These are phyloP conservation scores for Bipolaris zeicola DNA, from an alignment of 2,329 filamentous ascomycete species.

Conservation along the genomic window DNA sequence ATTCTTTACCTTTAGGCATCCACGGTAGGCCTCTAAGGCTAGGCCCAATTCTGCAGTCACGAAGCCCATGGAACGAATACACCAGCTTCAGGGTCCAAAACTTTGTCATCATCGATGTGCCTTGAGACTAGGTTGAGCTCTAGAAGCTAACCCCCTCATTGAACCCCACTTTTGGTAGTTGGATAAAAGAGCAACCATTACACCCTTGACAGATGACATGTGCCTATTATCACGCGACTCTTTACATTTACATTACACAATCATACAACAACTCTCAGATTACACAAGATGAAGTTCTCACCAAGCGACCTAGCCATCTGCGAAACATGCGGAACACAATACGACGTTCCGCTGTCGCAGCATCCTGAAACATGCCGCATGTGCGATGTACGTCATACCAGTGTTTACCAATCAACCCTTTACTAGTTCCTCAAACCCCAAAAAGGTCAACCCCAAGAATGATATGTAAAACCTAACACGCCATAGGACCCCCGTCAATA, in stretches of 20 bases:
- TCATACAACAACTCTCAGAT: not conserved
- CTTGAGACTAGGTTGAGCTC: not conserved
- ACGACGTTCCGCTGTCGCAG: conserved; percentile 57
- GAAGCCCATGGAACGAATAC: not conserved
- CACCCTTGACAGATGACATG: not conserved
- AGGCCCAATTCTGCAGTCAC: not conserved
- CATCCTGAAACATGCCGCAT: conserved; percentile 66
- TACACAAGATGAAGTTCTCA: conserved; percentile 33
- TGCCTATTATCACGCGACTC: not conserved
- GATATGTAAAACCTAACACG: conserved; percentile 10
- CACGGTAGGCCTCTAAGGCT: not conserved
- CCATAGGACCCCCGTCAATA: conserved; percentile 67
- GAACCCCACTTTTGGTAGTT: conserved; percentile 13
- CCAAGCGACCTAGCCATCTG: conserved; percentile 62
- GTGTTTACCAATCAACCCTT: conserved; percentile 1
- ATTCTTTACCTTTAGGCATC: not conserved
- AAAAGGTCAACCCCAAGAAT: not conserved
- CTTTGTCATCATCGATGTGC: not conserved
- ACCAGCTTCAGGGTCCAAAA: not conserved
- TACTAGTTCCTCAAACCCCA: not conserved
- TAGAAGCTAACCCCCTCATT: not conserved
- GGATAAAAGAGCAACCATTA: conserved; percentile 1
- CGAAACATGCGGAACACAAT: conserved; percentile 73
- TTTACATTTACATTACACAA: not conserved
- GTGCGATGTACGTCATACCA: conserved; percentile 65